Base-by-base conservation (phyloP, 2,329 filamentous ascomycete species). In the Neopestalotiopsis sp. region DNA sequence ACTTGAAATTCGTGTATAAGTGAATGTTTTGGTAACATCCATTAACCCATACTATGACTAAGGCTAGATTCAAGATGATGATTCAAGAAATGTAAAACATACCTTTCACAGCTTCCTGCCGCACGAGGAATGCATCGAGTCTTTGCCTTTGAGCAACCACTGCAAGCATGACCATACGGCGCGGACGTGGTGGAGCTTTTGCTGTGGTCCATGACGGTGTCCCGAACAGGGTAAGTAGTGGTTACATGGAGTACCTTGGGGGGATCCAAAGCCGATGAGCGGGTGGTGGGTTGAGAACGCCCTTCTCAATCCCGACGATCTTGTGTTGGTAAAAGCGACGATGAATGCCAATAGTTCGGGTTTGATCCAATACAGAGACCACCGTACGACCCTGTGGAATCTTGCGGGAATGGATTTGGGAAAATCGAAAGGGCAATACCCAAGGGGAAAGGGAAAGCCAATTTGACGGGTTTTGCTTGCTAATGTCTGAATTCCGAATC, bases 161-260 rank as follows among this genome's bases (percentile, higher is more conserved):
- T 64, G 14, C 68, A 70, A 32, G 68, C 68, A 32, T 70, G 56
- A 4, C 68, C 68, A 34, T 70, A 70, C 5, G 68, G 65, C 4
- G 65, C 66, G 9, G 68, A 65, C 14, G 34, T 49, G 57, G n/a
- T 34, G 38, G 61, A 28, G 3, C n/a, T 49, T 17, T 64, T 34
- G 20, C 34, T 32, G 5, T 14, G 20, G 14, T 45, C 61, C 61
- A 64, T 64, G 34, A 40, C 17, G 13, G 20, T 12, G 24, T 13
- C 59, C 59, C 32, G 86, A 61, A 72, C 76, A 42, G 63, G 63
- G 24, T 20, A 53, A 53, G 45, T 53, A 17, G 45, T 53, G 45
- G 45, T 53, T 20, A 53, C 45, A 53, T 53, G 20, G 45, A 53
- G 45, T 53, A 53, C 7, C 14, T 20, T 20, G n/a, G 20, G n/a